These are phyloP conservation scores for Collybia sordida DNA, from an alignment of 768 basidiomycete species.

Conservation along the genomic window DNA sequence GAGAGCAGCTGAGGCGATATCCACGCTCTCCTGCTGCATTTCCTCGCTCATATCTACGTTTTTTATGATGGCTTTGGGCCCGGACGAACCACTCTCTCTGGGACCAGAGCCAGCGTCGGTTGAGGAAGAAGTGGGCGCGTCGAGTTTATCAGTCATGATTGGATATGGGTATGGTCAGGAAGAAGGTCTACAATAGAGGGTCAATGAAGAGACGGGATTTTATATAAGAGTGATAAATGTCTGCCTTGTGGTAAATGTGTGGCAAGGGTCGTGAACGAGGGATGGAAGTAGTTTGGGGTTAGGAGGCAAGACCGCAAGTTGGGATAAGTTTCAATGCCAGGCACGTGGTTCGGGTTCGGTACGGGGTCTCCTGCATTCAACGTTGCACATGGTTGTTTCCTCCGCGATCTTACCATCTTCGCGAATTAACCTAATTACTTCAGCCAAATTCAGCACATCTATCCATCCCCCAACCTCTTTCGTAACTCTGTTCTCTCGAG, in stretches of 20 bases:
- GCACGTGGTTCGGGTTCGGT: conserved; percentile 5
- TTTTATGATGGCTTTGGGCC: conserved; percentile 89
- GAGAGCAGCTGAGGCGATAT: conserved; percentile 81
- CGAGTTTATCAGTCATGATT: conserved; percentile 56
- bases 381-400: conserved; percentile 13
- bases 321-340: not conserved
- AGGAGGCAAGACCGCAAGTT: conserved; percentile 7
- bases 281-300: conserved; percentile 5
- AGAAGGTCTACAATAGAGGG: conserved; percentile 6
- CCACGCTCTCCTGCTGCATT: conserved; percentile 93
- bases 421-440: no score
- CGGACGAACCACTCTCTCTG: conserved; percentile 28
- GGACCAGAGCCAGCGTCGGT: conserved; percentile 48
- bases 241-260: conserved; percentile 11
- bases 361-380: conserved; percentile 9
- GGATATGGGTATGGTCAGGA: conserved; percentile 2
- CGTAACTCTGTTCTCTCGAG: conserved; percentile 14
- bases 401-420: not conserved
- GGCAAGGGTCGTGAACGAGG: conserved; percentile 7
- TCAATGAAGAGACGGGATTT: conserved; percentile 4
- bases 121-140: conserved; percentile 56
- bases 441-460: not conserved
- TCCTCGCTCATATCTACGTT: conserved; percentile 97
- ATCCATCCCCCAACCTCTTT: conserved; percentile 13
- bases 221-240: conserved; percentile 9